Percentiles rank a stretch among this genome's conserved stretches.
phyloP scores from a whole-genome alignment of 176 grass and related monocot genomes.

The Carex parvula region DNA sequence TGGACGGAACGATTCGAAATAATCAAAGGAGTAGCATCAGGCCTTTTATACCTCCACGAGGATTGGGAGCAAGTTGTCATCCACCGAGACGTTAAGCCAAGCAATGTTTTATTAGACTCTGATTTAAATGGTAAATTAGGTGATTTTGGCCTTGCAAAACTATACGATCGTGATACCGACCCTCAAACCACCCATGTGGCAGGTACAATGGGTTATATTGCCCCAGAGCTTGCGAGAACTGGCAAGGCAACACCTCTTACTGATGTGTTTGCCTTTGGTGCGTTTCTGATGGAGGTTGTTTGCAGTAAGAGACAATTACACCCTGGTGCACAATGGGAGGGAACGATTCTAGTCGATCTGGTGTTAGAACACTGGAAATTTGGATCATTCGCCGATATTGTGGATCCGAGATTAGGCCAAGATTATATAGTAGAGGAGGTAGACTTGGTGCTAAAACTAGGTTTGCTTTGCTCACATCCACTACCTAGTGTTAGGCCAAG shows the following conservation, averaged over 20 bases:
- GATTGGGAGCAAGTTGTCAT: conserved; percentile 55
- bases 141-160: conserved; percentile 58
- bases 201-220: conserved; percentile 59
- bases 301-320: conserved; percentile 38
- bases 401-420: conserved; percentile 29
- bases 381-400: conserved; percentile 14
- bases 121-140: conserved; percentile 42
- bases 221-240: conserved; percentile 40
- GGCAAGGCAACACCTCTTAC: conserved; percentile 42
- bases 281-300: conserved; percentile 44
- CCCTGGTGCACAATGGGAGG: not conserved
- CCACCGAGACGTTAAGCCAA: conserved; percentile 61
- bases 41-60: conserved; percentile 55
- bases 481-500: conserved; percentile 28
- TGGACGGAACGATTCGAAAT: conserved; percentile 56
- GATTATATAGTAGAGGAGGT: conserved; percentile 25
- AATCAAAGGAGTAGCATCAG: conserved; percentile 47
- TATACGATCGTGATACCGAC: conserved; percentile 42
- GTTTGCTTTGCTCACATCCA: conserved; percentile 48
- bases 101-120: conserved; percentile 51
- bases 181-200: conserved; percentile 44
- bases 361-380: conserved; percentile 38
- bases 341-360: conserved; percentile 13
- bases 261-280: conserved; percentile 53
- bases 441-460: conserved; percentile 33